Evolutionary conservation across 345 rosid species (phyloP), one percentile per base, ranked within the genome.

Genomic region (Dimocarpus longan): DNA sequence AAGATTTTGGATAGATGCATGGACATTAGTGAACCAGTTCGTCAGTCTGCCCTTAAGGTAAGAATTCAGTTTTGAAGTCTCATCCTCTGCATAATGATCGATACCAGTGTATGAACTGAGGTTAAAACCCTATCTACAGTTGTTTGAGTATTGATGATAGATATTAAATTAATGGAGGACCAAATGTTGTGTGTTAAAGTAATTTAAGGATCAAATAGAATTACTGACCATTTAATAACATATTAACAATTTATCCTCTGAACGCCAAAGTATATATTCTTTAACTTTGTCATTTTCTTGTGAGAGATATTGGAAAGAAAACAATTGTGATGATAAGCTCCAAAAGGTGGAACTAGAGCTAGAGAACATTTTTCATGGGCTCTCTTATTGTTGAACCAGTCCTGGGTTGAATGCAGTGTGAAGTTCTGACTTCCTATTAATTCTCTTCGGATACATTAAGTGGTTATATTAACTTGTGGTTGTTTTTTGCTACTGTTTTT

Each of bases 11-110:
- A 88, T 42, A 93, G 93, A 85, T 94, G 98, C 85, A 82, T 96
- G 84, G 98, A 96, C 86, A 78, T 80, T 42, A 88, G 87, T 79
- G 98, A 91, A 76, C 95, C 90, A 89, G 91, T 94, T 91, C 97
- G 99, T 65, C 98, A 93, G 86, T 84, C 88, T 65, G 92, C 97
- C 70, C 88, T 96, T 65, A 94, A 96, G 98, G 99, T 96, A 83
- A 85, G 88, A 71, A 66, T 24, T 24, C 78, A 63, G 37, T 22
- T 74, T 73, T 42, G 40, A 59, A 10, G 80, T 70, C 57, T 74
- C 22, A 8, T 21, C 8, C 66, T 77, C 24, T 40, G 16, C 54
- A 46, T 26, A 44, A 1, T 59, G 60, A 7, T 39, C 62, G 48
- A 68, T 21, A 10, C 42, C 43, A 28, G 39, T 11, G 22, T 52